These are phyloP conservation scores for Pleurozium schreberi DNA, from an alignment of 225 moss, liverwort and hornwort genomes.

Conservation along the genomic window DNA sequence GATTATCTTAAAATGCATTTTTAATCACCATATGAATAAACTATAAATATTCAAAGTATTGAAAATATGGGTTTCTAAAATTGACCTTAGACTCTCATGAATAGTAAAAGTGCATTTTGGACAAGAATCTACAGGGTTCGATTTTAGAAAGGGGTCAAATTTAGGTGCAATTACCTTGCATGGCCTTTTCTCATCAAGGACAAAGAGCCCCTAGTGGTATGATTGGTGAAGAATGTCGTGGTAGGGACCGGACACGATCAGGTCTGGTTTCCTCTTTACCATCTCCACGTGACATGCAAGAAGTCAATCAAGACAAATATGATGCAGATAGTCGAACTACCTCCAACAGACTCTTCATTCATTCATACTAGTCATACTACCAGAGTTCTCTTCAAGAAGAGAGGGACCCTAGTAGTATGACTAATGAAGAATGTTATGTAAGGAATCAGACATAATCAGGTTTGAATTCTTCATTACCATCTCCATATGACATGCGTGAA, in stretches of 20 bases:
- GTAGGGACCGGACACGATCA: background rate
- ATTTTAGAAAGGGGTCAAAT: too few relatives aligned
- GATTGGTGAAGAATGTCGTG: background rate
- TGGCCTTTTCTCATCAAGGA: background rate
- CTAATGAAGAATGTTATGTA: background rate
- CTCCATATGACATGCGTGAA: background rate
- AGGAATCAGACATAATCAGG: background rate
- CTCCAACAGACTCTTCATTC: background rate
- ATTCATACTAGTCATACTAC: too few relatives aligned
- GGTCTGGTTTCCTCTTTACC: accelerated
- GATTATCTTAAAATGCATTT: too few relatives aligned
- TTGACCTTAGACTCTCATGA: too few relatives aligned
- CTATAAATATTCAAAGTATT: too few relatives aligned
- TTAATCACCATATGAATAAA: too few relatives aligned
- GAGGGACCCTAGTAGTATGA: background rate
- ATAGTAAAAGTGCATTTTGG: too few relatives aligned
- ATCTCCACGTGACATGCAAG: background rate
- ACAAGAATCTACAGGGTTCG: too few relatives aligned
- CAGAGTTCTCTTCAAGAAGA: too few relatives aligned
- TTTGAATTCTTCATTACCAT: background rate
- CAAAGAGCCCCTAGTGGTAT: background rate
- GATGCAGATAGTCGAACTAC: background rate
- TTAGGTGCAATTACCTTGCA: background rate
- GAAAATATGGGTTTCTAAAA: too few relatives aligned
- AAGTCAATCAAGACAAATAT: background rate